Evolutionary conservation across 2,329 filamentous ascomycete species (phyloP).

Genomic region (Tolypocladium inflatum): DNA sequence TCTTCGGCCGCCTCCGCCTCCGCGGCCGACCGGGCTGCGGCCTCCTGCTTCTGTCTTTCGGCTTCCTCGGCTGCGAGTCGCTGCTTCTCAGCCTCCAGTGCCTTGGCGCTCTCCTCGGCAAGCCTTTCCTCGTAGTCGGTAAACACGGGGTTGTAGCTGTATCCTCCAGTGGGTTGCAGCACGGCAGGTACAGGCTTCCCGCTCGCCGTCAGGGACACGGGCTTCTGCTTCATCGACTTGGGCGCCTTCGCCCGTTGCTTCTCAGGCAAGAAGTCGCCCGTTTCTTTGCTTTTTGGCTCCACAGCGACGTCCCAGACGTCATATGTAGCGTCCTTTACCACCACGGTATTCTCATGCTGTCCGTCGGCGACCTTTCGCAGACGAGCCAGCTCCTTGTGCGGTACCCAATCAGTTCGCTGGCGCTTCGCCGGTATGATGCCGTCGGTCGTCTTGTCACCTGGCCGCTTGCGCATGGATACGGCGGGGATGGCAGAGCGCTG

Average conservation of each 20-base stretch:
- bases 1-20: constrained; percentile 66
- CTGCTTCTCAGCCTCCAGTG: constrained; percentile 67
- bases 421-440: constrained; percentile 68
- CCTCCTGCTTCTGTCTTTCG: constrained; percentile 58
- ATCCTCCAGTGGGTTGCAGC: constrained; percentile 67
- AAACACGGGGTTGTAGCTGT: constrained; percentile 88
- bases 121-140: constrained; percentile 76
- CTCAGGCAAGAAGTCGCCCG: constrained; percentile 53
- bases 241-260: constrained; percentile 61
- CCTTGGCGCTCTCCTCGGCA: constrained; percentile 65
- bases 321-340: constrained; percentile 54
- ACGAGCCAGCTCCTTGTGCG: constrained; percentile 72
- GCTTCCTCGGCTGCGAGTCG: constrained; percentile 58
- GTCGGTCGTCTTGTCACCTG: constrained; percentile 59
- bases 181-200: constrained; percentile 76
- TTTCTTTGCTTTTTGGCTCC: constrained; percentile 26
- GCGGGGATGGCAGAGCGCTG: constrained; percentile 74
- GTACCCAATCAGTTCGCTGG: constrained; percentile 68
- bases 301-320: constrained; percentile 64
- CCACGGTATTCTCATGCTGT: constrained; percentile 44
- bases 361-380: constrained; percentile 74
- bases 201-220: constrained; percentile 72
- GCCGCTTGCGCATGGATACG: constrained; percentile 69
- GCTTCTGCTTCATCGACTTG: constrained; percentile 62
- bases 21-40: constrained; percentile 59